phyloP scores from a whole-genome alignment of 345 rosid species.

The Camelina sativa region DNA sequence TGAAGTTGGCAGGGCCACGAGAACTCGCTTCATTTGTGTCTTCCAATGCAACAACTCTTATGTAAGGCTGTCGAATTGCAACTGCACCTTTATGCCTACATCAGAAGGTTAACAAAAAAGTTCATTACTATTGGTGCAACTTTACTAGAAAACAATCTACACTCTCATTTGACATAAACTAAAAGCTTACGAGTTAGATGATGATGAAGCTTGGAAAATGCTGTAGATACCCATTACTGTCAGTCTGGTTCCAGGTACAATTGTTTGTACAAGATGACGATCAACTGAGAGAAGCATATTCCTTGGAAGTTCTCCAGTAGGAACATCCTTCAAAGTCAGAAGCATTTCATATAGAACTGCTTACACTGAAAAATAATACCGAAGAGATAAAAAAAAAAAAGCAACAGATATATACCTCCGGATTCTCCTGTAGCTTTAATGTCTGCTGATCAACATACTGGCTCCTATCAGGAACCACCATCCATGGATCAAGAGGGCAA shows the following conservation, averaged over 20 bases:
- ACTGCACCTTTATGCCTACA: slow-evolving; percentile 93
- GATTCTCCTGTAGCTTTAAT: slow-evolving; percentile 92
- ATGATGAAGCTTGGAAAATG: slow-evolving; percentile 82
- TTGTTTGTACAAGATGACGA: slow-evolving; percentile 83
- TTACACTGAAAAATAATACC: slow-evolving; percentile 2
- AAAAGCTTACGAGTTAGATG: slow-evolving; percentile 66
- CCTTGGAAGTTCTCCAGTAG: slow-evolving; percentile 99
- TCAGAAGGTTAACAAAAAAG: slow-evolving; percentile 4
- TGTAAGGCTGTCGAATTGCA: slow-evolving; percentile 92
- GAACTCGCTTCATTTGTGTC: slow-evolving; percentile 78
- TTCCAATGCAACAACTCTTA: slow-evolving; percentile 89
- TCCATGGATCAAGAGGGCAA: slow-evolving; percentile 97
- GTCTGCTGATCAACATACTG: slow-evolving; percentile 98
- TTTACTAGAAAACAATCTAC: slow-evolving; percentile 6
- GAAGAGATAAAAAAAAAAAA: background rate
- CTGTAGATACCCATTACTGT: slow-evolving; percentile 94
- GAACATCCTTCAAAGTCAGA: slow-evolving; percentile 72
- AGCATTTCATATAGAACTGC: slow-evolving; percentile 15
- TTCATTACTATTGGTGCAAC: background rate
- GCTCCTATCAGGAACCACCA: slow-evolving; percentile 93
- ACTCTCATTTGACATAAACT: slow-evolving; percentile 7
- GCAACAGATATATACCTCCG: slow-evolving; percentile 61
- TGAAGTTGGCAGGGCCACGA: slow-evolving; percentile 76
- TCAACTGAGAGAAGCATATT: slow-evolving; percentile 94
- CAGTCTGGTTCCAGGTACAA: slow-evolving; percentile 94